Percentiles rank a stretch among this genome's conserved stretches.
These are phyloP conservation scores for Plenodomus tracheiphilus DNA, from an alignment of 2,329 filamentous ascomycete species.

Conservation along the genomic window DNA sequence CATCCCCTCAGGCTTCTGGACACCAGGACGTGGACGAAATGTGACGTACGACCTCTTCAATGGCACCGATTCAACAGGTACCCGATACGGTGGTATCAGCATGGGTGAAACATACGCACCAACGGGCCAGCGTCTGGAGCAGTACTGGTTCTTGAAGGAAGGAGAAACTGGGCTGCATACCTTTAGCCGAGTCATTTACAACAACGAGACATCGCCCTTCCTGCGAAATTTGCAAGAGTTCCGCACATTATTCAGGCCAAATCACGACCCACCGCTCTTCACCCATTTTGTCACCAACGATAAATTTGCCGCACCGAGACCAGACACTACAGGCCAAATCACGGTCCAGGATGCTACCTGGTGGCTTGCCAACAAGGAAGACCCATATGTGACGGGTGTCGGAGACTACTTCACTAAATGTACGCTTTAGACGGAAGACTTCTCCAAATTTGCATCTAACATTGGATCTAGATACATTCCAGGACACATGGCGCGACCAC, in stretches of 20 bases:
- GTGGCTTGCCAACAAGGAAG: constrained; percentile 55
- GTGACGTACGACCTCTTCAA: constrained; percentile 46
- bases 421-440: background rate
- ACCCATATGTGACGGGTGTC: constrained; percentile 59
- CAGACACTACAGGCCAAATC: constrained; percentile 50
- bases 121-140: constrained; percentile 62
- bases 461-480: constrained; percentile 53
- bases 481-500: constrained; percentile 61
- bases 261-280: constrained; percentile 47
- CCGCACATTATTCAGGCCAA: constrained; percentile 61
- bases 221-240: constrained; percentile 62
- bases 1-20: constrained; percentile 62
- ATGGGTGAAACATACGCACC: constrained; percentile 62
- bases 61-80: constrained; percentile 55
- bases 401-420: constrained; percentile 68
- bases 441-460: background rate
- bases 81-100: constrained; percentile 60
- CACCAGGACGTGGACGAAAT: constrained; percentile 57
- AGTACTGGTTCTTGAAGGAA: constrained; percentile 66
- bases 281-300: constrained; percentile 60
- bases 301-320: constrained; percentile 57
- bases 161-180: constrained; percentile 57
- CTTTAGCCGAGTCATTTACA: constrained; percentile 62
- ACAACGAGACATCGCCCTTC: constrained; percentile 60
- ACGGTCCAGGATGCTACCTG: constrained; percentile 66